phyloP scores from a whole-genome alignment of 768 basidiomycete species.

The Russula griseocarnosa region DNA sequence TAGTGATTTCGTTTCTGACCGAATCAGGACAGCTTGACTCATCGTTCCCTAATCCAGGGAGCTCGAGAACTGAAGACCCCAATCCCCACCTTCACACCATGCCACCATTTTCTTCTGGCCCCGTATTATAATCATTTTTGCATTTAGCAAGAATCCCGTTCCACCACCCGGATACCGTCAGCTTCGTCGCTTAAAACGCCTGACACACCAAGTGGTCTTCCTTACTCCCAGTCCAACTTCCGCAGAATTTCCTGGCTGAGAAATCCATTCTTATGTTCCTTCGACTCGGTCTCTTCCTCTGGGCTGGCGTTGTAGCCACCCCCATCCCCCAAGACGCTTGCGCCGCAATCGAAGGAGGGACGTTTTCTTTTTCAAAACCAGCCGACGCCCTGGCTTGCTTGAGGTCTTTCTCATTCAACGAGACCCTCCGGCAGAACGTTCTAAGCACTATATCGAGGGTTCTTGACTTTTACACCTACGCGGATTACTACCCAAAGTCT shows the following conservation, averaged over 20 bases:
- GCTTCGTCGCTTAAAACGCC: slow-evolving; percentile 6
- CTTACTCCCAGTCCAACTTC: neutral
- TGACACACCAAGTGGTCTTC: neutral
- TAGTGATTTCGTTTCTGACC: neutral
- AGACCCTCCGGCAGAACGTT: slow-evolving; percentile 39
- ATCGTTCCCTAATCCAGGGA: slow-evolving; percentile 17
- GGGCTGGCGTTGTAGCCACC: neutral
- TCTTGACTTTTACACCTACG: slow-evolving; percentile 43
- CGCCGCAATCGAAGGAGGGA: slow-evolving; percentile 5
- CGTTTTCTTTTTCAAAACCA: slow-evolving; percentile 6
- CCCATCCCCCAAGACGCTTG: slow-evolving; percentile 11
- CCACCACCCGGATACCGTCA: slow-evolving; percentile 5
- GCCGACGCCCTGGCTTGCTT: slow-evolving; percentile 25
- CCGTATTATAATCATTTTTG: neutral
- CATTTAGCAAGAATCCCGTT: neutral
- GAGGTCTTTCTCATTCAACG: slow-evolving; percentile 40
- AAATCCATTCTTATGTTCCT: slow-evolving; percentile 8
- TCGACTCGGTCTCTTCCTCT: neutral
- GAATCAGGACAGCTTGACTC: neutral
- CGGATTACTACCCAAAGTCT: slow-evolving; percentile 38
- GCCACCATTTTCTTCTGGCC: neutral
- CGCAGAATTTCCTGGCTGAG: neutral
- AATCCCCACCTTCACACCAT: neutral
- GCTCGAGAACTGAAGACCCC: neutral
- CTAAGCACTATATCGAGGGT: slow-evolving; percentile 33